Evolutionary conservation across 1,284 basidiomycete genomes (phyloP).

Genomic region (Ganoderma lucidum): DNA sequence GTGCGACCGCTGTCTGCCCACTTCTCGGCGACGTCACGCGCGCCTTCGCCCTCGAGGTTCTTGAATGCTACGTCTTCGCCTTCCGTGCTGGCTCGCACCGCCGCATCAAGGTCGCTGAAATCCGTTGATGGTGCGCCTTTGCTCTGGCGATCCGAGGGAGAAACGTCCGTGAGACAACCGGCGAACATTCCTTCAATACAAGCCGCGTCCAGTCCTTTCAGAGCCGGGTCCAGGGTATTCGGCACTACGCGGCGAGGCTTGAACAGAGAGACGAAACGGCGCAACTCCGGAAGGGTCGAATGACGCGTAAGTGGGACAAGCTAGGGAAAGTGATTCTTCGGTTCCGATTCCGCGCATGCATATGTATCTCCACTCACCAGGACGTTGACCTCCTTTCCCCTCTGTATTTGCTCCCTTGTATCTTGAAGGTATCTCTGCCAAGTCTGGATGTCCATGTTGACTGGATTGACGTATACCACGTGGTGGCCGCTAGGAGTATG

Average conservation of each 20-base stretch:
- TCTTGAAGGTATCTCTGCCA: constrained; percentile 70
- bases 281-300: constrained; percentile 86
- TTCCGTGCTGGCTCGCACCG: constrained; percentile 34
- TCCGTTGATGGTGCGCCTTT: constrained; percentile 21
- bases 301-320: constrained; percentile 86
- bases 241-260: constrained; percentile 78
- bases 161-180: constrained; percentile 52
- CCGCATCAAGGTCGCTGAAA: constrained; percentile 32
- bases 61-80: constrained; percentile 56
- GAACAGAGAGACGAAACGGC: constrained; percentile 81
- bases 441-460: constrained; percentile 63
- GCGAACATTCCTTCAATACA: constrained; percentile 74
- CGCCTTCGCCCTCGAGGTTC: constrained; percentile 66
- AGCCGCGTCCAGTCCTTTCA: constrained; percentile 74
- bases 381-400: constrained; percentile 58
- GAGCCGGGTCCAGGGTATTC: constrained; percentile 74
- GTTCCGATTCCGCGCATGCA: not conserved
- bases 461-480: constrained; percentile 82
- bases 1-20: constrained; percentile 63
- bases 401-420: constrained; percentile 50
- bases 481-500: constrained; percentile 50
- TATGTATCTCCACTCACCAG: constrained; percentile 56
- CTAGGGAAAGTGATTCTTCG: constrained; percentile 47
- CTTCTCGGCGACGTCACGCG: constrained; percentile 50
- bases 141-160: not conserved